Base-by-base conservation (phyloP, 2,329 filamentous ascomycete species). In the Microdochium trichocladiopsis region DNA sequence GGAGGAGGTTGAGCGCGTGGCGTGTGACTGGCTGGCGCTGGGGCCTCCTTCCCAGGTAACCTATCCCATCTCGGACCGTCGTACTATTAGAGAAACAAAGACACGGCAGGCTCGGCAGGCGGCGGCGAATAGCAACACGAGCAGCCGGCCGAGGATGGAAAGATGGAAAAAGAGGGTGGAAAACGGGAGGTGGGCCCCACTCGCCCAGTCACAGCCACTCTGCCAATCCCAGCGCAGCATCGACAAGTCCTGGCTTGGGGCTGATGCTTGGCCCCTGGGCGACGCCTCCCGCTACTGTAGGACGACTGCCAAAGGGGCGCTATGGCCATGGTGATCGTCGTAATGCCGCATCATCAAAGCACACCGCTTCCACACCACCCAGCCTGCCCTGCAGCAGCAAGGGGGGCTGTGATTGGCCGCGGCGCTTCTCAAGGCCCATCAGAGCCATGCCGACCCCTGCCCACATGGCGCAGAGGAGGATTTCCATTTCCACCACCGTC, bases 261-360 rank as follows among this genome's bases (percentile, higher is more conserved):
- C 41, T 22, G 41, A 45, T 45, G 41, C 41, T 23, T 18, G 12
- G 6, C 33, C 33, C 41, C 18, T 45, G 36, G 11, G 6, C 36
- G 28, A n/a, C n/a, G n/a, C n/a, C n/a, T n/a, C n/a, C n/a, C n/a
- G n/a, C n/a, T n/a, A n/a, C n/a, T n/a, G n/a, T n/a, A n/a, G n/a
- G n/a, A n/a, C n/a, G n/a, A n/a, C n/a, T n/a, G n/a, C n/a, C n/a
- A n/a, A 45, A 18, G 41, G 41, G 41, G 41, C 41, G 41, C 41
- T 22, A 45, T 45, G 41, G 21, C 16, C 41, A 45, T 45, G 41
- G 41, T 45, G 41, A 45, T 45, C 41, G 41, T 22, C 41, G 41
- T 21, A 45, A 45, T 45, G 41, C 41, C 41, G 41, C 41, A 45
- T 45, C 41, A 45, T 45, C 41, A 18, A 45, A 45, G 41, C 41